Percentiles rank a stretch among this genome's conserved stretches.
Evolutionary conservation across 352 stramenopile genomes (phyloP).

Genomic region (Phytopythium helicoides): DNA sequence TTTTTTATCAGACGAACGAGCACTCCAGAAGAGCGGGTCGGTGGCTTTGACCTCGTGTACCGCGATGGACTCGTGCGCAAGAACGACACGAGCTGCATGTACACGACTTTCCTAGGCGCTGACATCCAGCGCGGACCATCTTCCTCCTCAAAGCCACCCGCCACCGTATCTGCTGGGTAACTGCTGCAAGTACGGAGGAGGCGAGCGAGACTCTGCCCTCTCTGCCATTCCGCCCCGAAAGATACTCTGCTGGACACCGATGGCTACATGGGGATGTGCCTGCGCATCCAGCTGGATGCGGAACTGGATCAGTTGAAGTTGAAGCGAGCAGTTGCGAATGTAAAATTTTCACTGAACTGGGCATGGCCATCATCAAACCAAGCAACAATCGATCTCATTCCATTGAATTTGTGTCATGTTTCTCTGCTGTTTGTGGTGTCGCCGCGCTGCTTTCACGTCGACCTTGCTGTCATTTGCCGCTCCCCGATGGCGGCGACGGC

Average conservation of each 20-base stretch:
- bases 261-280: too few species aligned
- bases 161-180: neutral
- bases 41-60: conserved; percentile 81
- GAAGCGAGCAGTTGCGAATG: conserved; percentile 1
- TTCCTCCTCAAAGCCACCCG: neutral
- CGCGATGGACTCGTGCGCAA: conserved; percentile 60
- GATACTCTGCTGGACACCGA: neutral
- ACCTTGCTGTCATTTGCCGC: too few species aligned
- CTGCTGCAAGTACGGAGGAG: too few species aligned
- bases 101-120: conserved; percentile 68
- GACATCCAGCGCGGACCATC: conserved; percentile 42
- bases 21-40: conserved; percentile 48
- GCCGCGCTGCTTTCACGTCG: too few species aligned
- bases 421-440: too few species aligned
- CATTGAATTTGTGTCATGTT: too few species aligned
- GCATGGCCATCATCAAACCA: too few species aligned
- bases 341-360: too few species aligned
- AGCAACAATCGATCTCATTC: too few species aligned
- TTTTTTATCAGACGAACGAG: conserved; percentile 19
- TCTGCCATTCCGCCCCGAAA: too few species aligned
- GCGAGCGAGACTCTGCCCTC: too few species aligned
- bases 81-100: conserved; percentile 54
- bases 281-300: too few species aligned
- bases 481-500: neutral
- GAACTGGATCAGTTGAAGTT: conserved; percentile 2